A percentile compares a stretch with the other conserved stretches of the same genome.
These are phyloP conservation scores for Dictyostelium intermedium DNA, from an alignment of 78 protist genomes.

Conservation along the genomic window DNA sequence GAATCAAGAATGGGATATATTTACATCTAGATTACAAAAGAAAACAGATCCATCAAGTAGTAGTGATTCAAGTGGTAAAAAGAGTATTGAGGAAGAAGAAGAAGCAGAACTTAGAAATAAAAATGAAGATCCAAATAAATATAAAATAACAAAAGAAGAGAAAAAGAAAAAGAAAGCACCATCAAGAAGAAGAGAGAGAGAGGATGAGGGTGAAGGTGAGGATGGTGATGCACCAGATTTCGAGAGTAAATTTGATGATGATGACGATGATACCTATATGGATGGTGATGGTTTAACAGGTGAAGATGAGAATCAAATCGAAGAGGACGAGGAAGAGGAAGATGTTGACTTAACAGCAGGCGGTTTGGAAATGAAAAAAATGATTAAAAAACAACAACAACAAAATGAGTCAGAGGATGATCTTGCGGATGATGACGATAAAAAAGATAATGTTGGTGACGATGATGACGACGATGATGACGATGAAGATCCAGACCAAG, in stretches of 20 bases:
- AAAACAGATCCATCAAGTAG: background rate
- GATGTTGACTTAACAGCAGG: constrained; percentile 5
- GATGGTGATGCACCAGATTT: constrained; percentile 77
- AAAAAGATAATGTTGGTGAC: background rate
- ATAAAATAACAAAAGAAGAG: background rate
- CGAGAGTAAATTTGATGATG: constrained; percentile 58
- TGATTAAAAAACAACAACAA: constrained; percentile 6
- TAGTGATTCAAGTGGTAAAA: background rate
- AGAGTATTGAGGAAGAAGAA: constrained; percentile 9
- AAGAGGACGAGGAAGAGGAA: background rate
- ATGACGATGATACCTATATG: constrained; percentile 55
- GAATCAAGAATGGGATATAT: constrained; percentile 19
- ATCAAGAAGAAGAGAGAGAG: background rate
- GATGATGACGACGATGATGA: constrained; percentile 44
- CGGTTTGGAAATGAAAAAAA: constrained; percentile 54
- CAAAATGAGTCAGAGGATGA: constrained; percentile 28
- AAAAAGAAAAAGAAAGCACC: constrained; percentile 1
- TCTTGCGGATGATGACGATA: background rate
- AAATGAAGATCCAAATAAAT: constrained; percentile 28
- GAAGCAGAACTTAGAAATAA: constrained; percentile 1
- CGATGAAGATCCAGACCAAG: constrained; percentile 1
- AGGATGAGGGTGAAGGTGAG: constrained; percentile 5
- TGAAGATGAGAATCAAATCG: constrained; percentile 27
- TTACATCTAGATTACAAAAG: background rate
- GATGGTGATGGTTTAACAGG: constrained; percentile 32